Base-by-base conservation (phyloP, 1,284 basidiomycete genomes). In the Pseudozyma pruni region DNA sequence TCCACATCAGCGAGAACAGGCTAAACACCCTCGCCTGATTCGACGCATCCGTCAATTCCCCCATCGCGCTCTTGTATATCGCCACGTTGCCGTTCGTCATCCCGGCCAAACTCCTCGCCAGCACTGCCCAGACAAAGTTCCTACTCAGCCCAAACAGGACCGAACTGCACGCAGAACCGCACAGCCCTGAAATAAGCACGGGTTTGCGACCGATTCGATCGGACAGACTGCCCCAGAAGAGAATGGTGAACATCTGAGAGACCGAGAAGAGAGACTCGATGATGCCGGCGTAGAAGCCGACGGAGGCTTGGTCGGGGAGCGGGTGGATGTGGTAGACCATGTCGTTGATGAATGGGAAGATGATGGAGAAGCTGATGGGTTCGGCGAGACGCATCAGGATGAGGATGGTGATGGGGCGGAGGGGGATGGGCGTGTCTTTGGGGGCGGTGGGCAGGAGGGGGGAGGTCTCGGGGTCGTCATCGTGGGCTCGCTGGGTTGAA, bases 331-430 rank as follows among this genome's bases (percentile, higher is more conserved):
- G 44, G 38, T 22, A 35, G 4, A 75, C 69, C 70, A 88, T 87
- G 85, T 89, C 86, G 10, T 87, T 87, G 38, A 87, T 85, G 76
- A 87, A 89, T 0, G 90, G 91, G 50, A 88, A 88, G 61, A 92
- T 91, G 70, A 91, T 88, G 67, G 89, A 87, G n/a, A 87, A 88
- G 47, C 86, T 85, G 35, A 89, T 76, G 8, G 89, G 72, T 35
- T 84, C 83, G 14, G 76, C 76, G 32, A 89, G 79, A 78, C 91
- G 74, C 60, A 83, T 80, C 34, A 82, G 45, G 52, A 80, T 81
- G 33, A 47, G 83, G 82, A 84, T 72, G 49, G 76, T 58, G 48
- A 89, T 84, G 78, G 89, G 86, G 31, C 86, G 75, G 74, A 83
- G 85, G 6, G 88, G 88, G 20, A 89, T 83, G 4, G 88, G 87